Evolutionary conservation across 2,329 filamentous ascomycete genomes (phyloP).

Genomic region (Nigrospora osmanthi): DNA sequence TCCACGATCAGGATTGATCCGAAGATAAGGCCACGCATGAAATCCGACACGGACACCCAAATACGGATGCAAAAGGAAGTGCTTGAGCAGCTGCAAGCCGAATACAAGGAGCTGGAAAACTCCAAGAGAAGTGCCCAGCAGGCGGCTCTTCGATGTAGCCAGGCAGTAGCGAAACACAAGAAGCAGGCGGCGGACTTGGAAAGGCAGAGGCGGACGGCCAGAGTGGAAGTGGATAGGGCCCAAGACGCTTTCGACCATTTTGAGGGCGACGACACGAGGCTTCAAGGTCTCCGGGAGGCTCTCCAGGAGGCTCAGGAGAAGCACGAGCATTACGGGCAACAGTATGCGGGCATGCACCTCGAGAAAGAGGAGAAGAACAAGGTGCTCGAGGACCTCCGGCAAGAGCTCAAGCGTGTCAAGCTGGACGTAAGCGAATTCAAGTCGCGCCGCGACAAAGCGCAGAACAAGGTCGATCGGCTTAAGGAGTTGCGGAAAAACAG

Average conservation of each 20-base stretch:
- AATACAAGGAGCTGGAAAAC: slow-evolving; percentile 43
- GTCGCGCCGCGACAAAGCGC: slow-evolving; percentile 44
- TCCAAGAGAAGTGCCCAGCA: slow-evolving; percentile 39
- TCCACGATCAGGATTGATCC: slow-evolving; percentile 11
- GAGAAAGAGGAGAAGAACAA: slow-evolving; percentile 40
- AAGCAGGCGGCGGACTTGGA: slow-evolving; percentile 33
- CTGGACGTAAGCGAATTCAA: slow-evolving; percentile 28
- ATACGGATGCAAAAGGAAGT: slow-evolving; percentile 44
- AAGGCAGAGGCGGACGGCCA: slow-evolving; percentile 47
- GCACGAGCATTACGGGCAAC: slow-evolving; percentile 40
- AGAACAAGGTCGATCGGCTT: slow-evolving; percentile 41
- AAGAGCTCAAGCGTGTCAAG: slow-evolving; percentile 24
- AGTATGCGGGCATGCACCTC: slow-evolving; percentile 44
- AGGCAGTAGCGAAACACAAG: slow-evolving; percentile 36
- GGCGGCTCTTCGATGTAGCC: slow-evolving; percentile 37
- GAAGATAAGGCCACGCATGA: slow-evolving; percentile 59
- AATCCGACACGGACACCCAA: slow-evolving; percentile 64
- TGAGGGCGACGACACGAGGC: slow-evolving; percentile 59
- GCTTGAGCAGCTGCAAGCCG: slow-evolving; percentile 44
- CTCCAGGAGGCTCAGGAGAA: slow-evolving; percentile 43
- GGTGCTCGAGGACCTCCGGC: slow-evolving; percentile 30
- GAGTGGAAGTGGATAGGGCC: slow-evolving; percentile 46
- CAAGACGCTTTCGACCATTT: slow-evolving; percentile 57
- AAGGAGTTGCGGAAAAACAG: slow-evolving; percentile 42
- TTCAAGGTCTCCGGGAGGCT: slow-evolving; percentile 50